These are phyloP conservation scores for Ophiognomonia clavigignenti-juglandacearum DNA, from an alignment of 2,329 filamentous ascomycete genomes.

Conservation along the genomic window DNA sequence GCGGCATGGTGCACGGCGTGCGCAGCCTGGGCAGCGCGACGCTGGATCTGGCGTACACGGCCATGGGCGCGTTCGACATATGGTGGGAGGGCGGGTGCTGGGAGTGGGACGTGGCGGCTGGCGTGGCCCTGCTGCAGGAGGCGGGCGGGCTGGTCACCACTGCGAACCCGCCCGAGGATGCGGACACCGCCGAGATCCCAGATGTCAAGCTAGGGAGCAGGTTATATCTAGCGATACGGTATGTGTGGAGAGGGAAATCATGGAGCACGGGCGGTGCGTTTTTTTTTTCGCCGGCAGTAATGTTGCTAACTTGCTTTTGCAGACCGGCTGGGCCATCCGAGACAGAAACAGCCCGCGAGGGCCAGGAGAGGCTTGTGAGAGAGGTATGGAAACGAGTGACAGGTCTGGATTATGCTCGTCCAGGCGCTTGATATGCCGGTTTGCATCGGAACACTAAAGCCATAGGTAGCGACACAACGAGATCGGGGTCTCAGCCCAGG, in stretches of 20 bases:
- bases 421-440: slow-evolving; percentile 41
- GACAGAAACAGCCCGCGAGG: slow-evolving; percentile 58
- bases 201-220: slow-evolving; percentile 61
- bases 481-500: too few species aligned
- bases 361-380: slow-evolving; percentile 65
- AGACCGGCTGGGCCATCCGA: slow-evolving; percentile 60
- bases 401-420: slow-evolving; percentile 61
- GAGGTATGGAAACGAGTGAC: slow-evolving; percentile 69
- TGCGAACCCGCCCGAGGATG: slow-evolving; percentile 62
- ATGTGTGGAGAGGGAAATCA: slow-evolving; percentile 17
- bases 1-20: slow-evolving; percentile 76
- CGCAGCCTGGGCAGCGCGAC: slow-evolving; percentile 69
- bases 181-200: slow-evolving; percentile 49
- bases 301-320: background rate
- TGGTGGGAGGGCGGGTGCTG: slow-evolving; percentile 82
- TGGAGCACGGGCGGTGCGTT: too few species aligned
- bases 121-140: slow-evolving; percentile 67
- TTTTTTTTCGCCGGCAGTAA: background rate
- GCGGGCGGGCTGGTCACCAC: slow-evolving; percentile 71
- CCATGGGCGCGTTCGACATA: slow-evolving; percentile 72
- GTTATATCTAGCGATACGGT: slow-evolving; percentile 66
- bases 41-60: slow-evolving; percentile 68
- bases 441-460: too few species aligned
- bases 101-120: slow-evolving; percentile 79
- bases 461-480: too few species aligned